These are phyloP conservation scores for Pseudogymnoascus sp. DNA, from an alignment of 2,329 filamentous ascomycete genomes.

Conservation along the genomic window DNA sequence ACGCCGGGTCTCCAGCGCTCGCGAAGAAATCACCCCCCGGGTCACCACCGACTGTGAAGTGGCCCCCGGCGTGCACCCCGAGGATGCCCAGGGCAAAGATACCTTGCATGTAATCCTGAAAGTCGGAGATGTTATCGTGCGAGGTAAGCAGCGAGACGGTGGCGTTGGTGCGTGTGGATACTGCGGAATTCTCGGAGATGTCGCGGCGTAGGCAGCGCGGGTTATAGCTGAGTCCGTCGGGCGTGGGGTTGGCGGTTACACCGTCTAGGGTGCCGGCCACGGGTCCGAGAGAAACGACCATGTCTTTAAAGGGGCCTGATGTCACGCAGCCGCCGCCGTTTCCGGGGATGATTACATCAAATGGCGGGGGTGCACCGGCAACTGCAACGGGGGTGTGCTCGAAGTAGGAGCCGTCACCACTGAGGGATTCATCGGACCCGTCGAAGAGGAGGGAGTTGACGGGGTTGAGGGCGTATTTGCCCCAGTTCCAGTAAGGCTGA, in stretches of 20 bases:
- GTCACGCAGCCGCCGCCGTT: conserved; percentile 47
- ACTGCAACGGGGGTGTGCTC: conserved; percentile 23
- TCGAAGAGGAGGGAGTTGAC: conserved; percentile 45
- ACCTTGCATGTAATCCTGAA: conserved; percentile 39
- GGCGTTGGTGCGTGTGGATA: conserved; percentile 31
- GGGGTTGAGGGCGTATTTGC: conserved; percentile 36
- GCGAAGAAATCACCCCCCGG: conserved; percentile 37
- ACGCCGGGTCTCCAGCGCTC: conserved; percentile 37
- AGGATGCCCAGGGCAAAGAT: conserved; percentile 27
- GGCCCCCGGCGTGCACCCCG: conserved; percentile 34
- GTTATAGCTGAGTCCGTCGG: conserved; percentile 29
- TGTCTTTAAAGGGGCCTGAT: conserved; percentile 37
- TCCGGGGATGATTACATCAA: conserved; percentile 35
- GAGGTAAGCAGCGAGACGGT: conserved; percentile 31
- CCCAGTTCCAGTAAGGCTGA: conserved; percentile 39
- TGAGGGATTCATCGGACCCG: conserved; percentile 42
- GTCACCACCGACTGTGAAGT: conserved; percentile 37
- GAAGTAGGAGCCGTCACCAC: conserved; percentile 36
- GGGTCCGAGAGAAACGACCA: conserved; percentile 38
- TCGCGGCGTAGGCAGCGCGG: conserved; percentile 37
- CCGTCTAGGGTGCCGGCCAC: conserved; percentile 29
- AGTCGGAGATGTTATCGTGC: conserved; percentile 31
- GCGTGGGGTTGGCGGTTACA: conserved; percentile 27
- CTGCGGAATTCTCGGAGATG: conserved; percentile 26
- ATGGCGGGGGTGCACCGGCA: conserved; percentile 11